Evolutionary conservation across 306 rosid species (phyloP).

Genomic region (Fragaria vesca): DNA sequence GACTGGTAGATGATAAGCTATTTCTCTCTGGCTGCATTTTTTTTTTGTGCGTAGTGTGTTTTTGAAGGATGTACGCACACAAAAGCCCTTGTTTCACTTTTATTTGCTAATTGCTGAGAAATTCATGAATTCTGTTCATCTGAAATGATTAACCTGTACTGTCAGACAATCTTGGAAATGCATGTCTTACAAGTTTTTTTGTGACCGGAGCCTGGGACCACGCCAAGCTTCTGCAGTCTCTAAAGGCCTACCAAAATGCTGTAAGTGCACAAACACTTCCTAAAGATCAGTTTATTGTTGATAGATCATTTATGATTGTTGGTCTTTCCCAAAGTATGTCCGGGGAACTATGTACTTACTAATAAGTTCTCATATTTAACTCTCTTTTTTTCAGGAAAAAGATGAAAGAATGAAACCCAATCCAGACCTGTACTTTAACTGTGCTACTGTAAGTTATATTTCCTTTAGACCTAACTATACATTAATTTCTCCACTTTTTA

Average conservation of each 20-base stretch:
- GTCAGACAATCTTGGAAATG: conserved; percentile 94
- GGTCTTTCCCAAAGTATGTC: background rate
- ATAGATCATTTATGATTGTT: conserved; percentile 9
- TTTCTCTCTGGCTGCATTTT: too few relatives aligned
- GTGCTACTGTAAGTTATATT: conserved; percentile 69
- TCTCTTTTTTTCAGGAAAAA: conserved; percentile 63
- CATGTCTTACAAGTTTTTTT: conserved; percentile 85
- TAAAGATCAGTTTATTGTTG: conserved; percentile 8
- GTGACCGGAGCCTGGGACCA: conserved; percentile 96
- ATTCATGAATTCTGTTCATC: background rate
- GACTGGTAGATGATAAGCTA: too few relatives aligned
- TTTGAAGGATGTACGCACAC: background rate
- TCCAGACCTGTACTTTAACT: conserved; percentile 83
- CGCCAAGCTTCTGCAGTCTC: conserved; percentile 74
- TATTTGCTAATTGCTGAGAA: background rate
- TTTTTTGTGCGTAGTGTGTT: too few relatives aligned
- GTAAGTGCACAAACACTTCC: conserved; percentile 58
- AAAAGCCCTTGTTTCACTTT: background rate
- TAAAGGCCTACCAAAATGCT: conserved; percentile 95
- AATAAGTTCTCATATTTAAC: conserved; percentile 32
- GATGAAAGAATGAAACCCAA: conserved; percentile 83
- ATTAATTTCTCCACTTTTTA: background rate
- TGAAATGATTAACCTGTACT: conserved; percentile 19
- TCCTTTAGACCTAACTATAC: background rate
- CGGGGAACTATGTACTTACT: conserved; percentile 13